A percentile compares a stretch with the other conserved stretches of the same genome.
These are phyloP conservation scores for rapeseed (Brassica napus) DNA, from an alignment of 345 rosid genomes.

Conservation along the genomic window Da-Ae NC_063450.1:15841001-15841500, in stretches of 20 bases:
- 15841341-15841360: background rate
- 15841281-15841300: conserved; percentile 9
- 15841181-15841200: background rate
- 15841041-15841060: background rate
- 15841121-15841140: background rate
- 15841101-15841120: background rate
- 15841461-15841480: background rate
- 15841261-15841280: background rate
- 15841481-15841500: background rate
- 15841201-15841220: background rate
- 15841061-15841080: background rate
- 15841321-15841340: background rate
- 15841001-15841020: conserved; percentile 15
- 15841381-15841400: background rate
- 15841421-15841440: background rate
- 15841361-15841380: background rate
- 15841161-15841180: too few relatives aligned
- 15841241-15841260: conserved; percentile 1
- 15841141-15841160: background rate
- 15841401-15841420: background rate
- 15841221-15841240: conserved; percentile 3
- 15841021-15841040: background rate
- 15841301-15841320: conserved; percentile 15
- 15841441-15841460: background rate
- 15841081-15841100: background rate